Base-by-base conservation (phyloP, 345 rosid genomes). In the Arabis hirsuta region DNA sequence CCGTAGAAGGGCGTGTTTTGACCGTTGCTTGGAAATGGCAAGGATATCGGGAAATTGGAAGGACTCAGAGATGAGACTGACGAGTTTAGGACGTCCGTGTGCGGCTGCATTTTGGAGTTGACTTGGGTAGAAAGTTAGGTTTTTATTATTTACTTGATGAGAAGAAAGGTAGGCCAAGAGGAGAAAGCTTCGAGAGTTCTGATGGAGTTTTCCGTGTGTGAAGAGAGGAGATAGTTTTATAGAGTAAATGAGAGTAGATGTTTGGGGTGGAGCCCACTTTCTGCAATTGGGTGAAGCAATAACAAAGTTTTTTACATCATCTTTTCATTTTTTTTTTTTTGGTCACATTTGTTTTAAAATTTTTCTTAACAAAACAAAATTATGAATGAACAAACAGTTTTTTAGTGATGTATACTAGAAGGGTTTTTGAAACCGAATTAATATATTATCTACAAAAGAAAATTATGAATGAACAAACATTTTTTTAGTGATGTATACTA, bases 11-110 rank as follows among this genome's bases (percentile, higher is more conserved):
- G 84, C 12, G 67, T 67, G 78, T 71, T 66, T 29, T 65, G 54
- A 14, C 20, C 12, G 68, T 78, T 80, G 32, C 71, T 41, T 46
- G 77, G 79, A 69, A 73, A 72, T 76, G 83, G 43, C 7, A 86
- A 55, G 1, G 58, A 32, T 60, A 59, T 78, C 43, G 48, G 67
- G 10, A 78, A 77, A 53, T 73, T 78, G 44, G 85, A 68, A 55
- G 89, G 80, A 79, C 73, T 82, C n/a, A 81, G 81, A 66, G 81
- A 75, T 39, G 78, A 76, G 76, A 76, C n/a, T 4, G 67, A 73
- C 14, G 67, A 73, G 55, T 73, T 73, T 50, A 73, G 11, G 68
- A 83, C 69, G 46, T 87, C 73, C 4, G 67, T 32, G 32, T 66
- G 78, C 4, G 72, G 78, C 61, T 58, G 73, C 78, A 73, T 73